Conservation (phyloP, 2,329 filamentous ascomycete species). For the Alternaria novae-zelandiae region DNA sequence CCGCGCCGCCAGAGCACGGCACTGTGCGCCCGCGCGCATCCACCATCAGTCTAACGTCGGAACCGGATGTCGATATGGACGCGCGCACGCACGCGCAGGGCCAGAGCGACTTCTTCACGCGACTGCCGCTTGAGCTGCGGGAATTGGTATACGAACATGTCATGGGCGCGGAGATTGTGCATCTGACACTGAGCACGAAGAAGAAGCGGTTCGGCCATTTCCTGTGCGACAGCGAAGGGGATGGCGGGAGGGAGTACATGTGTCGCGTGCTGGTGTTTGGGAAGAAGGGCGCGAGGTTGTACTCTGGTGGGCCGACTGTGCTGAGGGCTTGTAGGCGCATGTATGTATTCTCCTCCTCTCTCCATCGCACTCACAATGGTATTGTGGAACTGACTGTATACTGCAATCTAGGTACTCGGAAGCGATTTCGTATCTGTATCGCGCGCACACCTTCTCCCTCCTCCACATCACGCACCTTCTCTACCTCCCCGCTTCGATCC, state of each 20-base stretch:
- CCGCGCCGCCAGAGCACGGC: not conserved
- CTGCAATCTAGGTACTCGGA: constrained; percentile 37
- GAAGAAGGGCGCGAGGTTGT: constrained; percentile 19
- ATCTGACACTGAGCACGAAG: constrained; percentile 40
- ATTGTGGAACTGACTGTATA: not conserved
- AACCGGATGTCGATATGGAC: constrained; percentile 30
- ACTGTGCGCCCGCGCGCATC: constrained; percentile 25
- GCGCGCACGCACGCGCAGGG: constrained; percentile 35
- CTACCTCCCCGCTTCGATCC: constrained; percentile 37
- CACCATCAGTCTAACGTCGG: constrained; percentile 26
- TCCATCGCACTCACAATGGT: not conserved
- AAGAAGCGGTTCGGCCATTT: constrained; percentile 42
- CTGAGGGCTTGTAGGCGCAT: constrained; percentile 36
- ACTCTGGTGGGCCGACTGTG: constrained; percentile 17
- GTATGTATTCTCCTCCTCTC: constrained; percentile 20
- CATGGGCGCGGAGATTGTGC: constrained; percentile 36
- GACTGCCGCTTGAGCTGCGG: constrained; percentile 41
- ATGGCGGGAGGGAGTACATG: constrained; percentile 22
- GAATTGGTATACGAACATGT: constrained; percentile 42
- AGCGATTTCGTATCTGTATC: constrained; percentile 38
- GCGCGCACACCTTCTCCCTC: constrained; percentile 40
- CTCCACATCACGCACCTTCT: constrained; percentile 44
- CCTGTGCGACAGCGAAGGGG: constrained; percentile 28
- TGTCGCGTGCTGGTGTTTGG: constrained; percentile 42
- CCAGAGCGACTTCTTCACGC: constrained; percentile 38